Evolutionary conservation across 768 basidiomycete species (phyloP), one percentile per base, ranked within the genome.

Genomic region (Phylloporus scabripes): DNA sequence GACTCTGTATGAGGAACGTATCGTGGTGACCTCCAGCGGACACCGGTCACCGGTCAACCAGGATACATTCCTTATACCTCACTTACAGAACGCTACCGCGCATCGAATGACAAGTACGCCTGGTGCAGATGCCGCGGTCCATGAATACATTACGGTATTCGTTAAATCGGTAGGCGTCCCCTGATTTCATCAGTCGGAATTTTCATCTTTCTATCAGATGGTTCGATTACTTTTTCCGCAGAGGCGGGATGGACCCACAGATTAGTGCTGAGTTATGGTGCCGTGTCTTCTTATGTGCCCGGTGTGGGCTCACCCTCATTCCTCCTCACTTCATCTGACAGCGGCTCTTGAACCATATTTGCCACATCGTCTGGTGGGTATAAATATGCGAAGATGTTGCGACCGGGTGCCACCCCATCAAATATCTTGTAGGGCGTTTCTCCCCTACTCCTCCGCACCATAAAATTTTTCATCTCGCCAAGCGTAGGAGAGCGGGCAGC

Each of bases 211-310:
- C 42, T 24, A 32, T 46, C 31, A 43, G 32, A 26, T 45, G 12
- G 8, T 36, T 11, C 37, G 45, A 44, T 33, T 12, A 20, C 21
- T 43, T 45, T 47, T 41, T 48, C 32, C 6, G 8, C 33, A 18
- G 23, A 26, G 42, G 51, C 20, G 40, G 7, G 32, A 9, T 23
- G 28, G 48, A 44, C 55, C 58, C 45, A 57, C 62, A 51, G 34
- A 36, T 40, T n/a, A n/a, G n/a, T n/a, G 20, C n/a, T n/a, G 31
- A 31, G 18, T 36, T 7, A 17, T 7, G 34, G 15, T 33, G 21
- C 32, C 34, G 20, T 37, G 38, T 39, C 47, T 32, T 33, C 33
- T 12, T 29, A 24, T 36, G 9, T 40, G 43, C 17, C 12, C 44
- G 34, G 11, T 18, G 42, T 43, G 42, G 42, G 29, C 23, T n/a